phyloP scores from a whole-genome alignment of 2,329 filamentous ascomycete species.

The Botrytis cinerea region DNA sequence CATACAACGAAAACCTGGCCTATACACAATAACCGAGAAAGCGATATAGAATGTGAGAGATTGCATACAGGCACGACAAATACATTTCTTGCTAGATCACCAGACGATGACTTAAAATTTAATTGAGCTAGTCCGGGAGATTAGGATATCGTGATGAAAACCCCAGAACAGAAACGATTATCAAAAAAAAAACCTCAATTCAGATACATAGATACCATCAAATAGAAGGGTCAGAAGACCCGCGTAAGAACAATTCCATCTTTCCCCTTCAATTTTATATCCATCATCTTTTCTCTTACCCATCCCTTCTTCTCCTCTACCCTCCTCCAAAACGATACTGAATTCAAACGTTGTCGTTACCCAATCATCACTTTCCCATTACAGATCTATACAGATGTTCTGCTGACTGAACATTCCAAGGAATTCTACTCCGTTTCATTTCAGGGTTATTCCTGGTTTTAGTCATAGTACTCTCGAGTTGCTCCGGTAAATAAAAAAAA shows the following conservation, averaged over 20 bases:
- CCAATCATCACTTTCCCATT: neutral
- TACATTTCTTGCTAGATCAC: neutral
- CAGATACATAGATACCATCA: neutral
- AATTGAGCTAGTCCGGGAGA: neutral
- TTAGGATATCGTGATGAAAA: neutral
- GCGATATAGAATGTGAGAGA: too few species aligned
- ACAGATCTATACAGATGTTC: neutral
- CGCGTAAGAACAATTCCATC: neutral
- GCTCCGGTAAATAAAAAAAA: neutral
- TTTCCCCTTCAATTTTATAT: neutral
- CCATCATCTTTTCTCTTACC: neutral
- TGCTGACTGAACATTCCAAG: neutral
- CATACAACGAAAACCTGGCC: too few species aligned
- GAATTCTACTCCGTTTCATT: neutral
- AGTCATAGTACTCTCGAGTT: neutral
- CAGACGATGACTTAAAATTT: neutral
- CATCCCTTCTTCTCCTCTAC: neutral
- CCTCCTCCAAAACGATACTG: neutral
- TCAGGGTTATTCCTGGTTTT: fast-evolving
- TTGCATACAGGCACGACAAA: too few species aligned
- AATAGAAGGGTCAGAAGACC: neutral
- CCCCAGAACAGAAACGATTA: neutral
- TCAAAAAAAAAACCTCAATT: neutral
- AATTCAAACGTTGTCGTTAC: neutral
- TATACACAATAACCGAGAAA: too few species aligned